Evolutionary conservation across 2,329 filamentous ascomycete genomes (phyloP).

Genomic region (Exophiala aquamarina): DNA sequence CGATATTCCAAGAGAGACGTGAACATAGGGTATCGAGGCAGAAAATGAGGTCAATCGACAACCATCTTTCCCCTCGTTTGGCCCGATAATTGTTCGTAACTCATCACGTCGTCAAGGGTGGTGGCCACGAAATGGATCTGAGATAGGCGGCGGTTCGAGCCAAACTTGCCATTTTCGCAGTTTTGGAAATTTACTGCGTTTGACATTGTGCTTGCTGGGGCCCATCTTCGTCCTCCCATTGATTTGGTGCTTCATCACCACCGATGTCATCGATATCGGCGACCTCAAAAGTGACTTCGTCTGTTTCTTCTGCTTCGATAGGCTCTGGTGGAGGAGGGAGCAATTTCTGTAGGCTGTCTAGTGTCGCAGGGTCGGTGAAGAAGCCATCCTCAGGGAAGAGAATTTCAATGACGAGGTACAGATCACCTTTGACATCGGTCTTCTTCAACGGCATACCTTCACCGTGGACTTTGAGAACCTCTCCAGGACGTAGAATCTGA

Average conservation of each 20-base stretch:
- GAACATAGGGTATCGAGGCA: no score
- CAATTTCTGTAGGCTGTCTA: slow-evolving; percentile 70
- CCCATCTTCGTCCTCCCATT: slow-evolving; percentile 51
- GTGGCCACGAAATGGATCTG: no score
- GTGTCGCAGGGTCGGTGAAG: slow-evolving; percentile 66
- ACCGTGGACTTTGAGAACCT: slow-evolving; percentile 79
- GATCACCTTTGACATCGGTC: slow-evolving; percentile 77
- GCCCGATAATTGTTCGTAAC: no score
- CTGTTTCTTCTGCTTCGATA: slow-evolving; percentile 71
- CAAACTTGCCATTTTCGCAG: no score
- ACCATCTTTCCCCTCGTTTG: no score
- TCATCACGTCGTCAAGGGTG: no score
- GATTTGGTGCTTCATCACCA: slow-evolving; percentile 41
- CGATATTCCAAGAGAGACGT: no score
- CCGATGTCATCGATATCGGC: slow-evolving; percentile 74
- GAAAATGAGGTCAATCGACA: no score
- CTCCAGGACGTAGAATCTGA: slow-evolving; percentile 76
- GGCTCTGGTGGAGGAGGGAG: slow-evolving; percentile 65
- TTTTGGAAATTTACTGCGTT: slow-evolving; percentile 42
- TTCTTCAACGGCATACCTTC: slow-evolving; percentile 96
- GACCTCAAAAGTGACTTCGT: slow-evolving; percentile 85
- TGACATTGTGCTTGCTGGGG: slow-evolving; percentile 49
- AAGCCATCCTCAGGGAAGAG: slow-evolving; percentile 87
- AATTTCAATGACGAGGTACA: slow-evolving; percentile 83
- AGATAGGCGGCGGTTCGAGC: no score